These are phyloP conservation scores for Leishmania mexicana DNA, from an alignment of 208 protist species.

Conservation along the genomic window DNA sequence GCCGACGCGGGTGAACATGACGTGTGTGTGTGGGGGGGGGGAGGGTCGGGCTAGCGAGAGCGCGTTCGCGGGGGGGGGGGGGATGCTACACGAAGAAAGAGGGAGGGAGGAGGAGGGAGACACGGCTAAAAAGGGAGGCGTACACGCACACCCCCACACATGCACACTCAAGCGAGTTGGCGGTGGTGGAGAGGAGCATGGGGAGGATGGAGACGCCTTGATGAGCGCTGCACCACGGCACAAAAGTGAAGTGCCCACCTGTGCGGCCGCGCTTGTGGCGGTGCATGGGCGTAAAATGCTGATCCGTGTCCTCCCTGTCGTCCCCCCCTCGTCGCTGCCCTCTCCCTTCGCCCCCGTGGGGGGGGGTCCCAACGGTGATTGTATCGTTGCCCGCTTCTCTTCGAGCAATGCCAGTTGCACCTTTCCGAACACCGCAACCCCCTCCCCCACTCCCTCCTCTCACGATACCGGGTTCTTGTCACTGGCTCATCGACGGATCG, in stretches of 20 bases:
- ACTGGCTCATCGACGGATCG: neutral
- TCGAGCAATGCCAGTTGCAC: neutral
- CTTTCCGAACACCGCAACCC: neutral
- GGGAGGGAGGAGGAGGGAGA: neutral
- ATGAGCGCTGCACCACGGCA: neutral
- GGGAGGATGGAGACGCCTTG: neutral
- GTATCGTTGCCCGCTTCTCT: constrained; percentile 1
- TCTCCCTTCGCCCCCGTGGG: neutral
- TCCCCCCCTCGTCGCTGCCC: neutral
- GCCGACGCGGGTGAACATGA: constrained; percentile 31
- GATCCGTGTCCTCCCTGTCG: neutral
- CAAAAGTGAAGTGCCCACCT: neutral
- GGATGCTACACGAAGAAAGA: neutral
- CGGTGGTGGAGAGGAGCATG: neutral
- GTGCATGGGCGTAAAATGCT: neutral
- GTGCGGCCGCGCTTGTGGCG: neutral
- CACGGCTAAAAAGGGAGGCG: neutral
- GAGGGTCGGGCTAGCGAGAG: neutral
- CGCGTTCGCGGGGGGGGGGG: neutral
- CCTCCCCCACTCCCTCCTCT: neutral
- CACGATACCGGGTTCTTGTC: neutral
- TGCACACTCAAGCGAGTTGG: neutral
- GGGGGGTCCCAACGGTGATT: neutral
- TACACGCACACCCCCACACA: constrained; percentile 7
- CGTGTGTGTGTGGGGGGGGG: no score